phyloP scores from a whole-genome alignment of 495 filamentous ascomycete species.

The Hyphodiscus hymeniophilus region DNA sequence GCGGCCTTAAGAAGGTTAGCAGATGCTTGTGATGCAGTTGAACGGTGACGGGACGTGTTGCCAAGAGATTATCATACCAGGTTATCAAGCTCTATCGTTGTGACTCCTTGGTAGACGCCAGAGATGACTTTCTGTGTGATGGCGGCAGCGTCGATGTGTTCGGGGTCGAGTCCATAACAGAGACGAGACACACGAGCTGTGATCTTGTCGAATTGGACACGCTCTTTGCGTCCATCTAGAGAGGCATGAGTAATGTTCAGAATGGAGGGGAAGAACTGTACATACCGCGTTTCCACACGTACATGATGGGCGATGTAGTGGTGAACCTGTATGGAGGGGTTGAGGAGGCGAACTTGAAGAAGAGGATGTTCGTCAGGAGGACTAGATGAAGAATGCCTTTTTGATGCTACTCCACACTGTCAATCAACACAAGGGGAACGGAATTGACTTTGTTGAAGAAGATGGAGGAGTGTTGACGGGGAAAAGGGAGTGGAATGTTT shows the following conservation, averaged over 20 bases:
- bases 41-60: constrained; percentile 3
- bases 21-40: constrained; percentile 1
- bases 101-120: constrained; percentile 97
- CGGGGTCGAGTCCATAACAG: constrained; percentile 92
- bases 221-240: constrained; percentile 96
- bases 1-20: constrained; percentile 58
- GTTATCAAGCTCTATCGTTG: constrained; percentile 91
- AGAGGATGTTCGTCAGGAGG: not conserved
- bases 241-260: constrained; percentile 18
- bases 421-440: not conserved
- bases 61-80: constrained; percentile 52
- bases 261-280: constrained; percentile 15
- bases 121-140: constrained; percentile 99
- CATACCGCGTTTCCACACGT: constrained; percentile 52
- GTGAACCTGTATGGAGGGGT: not conserved
- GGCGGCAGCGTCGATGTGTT: constrained; percentile 95
- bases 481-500: constrained; percentile 14
- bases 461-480: constrained; percentile 5
- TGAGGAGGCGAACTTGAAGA: not conserved
- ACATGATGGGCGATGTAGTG: constrained; percentile 35
- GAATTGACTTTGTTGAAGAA: constrained; percentile 12
- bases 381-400: not conserved
- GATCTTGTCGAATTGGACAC: constrained; percentile 99
- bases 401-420: constrained; percentile 12
- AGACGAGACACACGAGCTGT: constrained; percentile 94